These are phyloP conservation scores for Claviceps maximensis DNA, from an alignment of 2,329 filamentous ascomycete genomes.

Conservation along the genomic window DNA sequence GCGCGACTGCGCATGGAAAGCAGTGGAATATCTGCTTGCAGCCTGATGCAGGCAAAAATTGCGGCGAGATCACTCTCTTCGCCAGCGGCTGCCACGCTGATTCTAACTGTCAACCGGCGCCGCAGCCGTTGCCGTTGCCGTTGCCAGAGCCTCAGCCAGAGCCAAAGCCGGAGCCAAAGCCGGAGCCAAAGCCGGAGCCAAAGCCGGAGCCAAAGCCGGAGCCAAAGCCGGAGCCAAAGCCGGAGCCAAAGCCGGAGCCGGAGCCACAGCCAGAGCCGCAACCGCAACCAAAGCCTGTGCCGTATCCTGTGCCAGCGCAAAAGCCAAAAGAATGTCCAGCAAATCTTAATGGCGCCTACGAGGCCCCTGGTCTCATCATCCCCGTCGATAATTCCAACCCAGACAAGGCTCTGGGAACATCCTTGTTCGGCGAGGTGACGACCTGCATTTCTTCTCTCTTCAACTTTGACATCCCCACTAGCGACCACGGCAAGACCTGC, in stretches of 20 bases:
- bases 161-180: too few relatives aligned
- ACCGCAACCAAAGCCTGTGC: slow-evolving; percentile 4
- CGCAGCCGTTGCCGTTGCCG: too few relatives aligned
- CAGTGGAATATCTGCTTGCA: slow-evolving; percentile 42
- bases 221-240: too few relatives aligned
- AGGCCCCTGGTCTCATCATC: slow-evolving; percentile 50
- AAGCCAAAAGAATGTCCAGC: slow-evolving; percentile 25
- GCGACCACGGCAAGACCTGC: slow-evolving; percentile 44
- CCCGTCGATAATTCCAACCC: slow-evolving; percentile 43
- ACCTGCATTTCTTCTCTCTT: slow-evolving; percentile 44
- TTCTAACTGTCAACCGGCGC: too few relatives aligned
- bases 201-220: too few relatives aligned
- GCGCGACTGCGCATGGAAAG: slow-evolving; percentile 37
- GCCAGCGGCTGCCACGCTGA: slow-evolving; percentile 23
- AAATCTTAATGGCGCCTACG: slow-evolving; percentile 30
- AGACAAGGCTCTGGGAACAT: slow-evolving; percentile 36
- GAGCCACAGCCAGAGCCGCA: too few relatives aligned
- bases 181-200: too few relatives aligned
- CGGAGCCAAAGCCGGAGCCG: too few relatives aligned
- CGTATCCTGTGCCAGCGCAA: slow-evolving; percentile 7
- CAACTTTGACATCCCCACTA: slow-evolving; percentile 52
- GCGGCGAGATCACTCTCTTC: slow-evolving; percentile 33
- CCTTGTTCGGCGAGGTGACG: slow-evolving; percentile 42
- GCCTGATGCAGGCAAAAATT: slow-evolving; percentile 27
- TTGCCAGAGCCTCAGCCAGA: too few relatives aligned